Evolutionary conservation across 1,139 yeast genomes (phyloP).

Genomic region (Protomyces inouyei): DNA sequence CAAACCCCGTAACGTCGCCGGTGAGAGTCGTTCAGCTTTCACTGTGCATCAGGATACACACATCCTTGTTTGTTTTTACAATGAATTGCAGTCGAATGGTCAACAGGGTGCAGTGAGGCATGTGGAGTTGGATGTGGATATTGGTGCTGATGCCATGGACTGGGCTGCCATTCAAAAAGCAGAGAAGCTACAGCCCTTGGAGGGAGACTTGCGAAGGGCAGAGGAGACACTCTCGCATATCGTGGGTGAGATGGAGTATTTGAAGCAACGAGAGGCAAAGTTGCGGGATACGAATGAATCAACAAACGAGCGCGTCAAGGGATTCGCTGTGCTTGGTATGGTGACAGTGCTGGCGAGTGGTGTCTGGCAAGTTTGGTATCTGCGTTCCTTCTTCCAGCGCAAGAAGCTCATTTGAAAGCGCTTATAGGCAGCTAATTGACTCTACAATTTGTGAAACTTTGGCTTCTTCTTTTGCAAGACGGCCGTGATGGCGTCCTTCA

Average conservation of each 20-base stretch:
- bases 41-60: constrained; percentile 79
- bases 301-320: constrained; percentile 73
- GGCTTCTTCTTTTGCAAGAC: constrained; percentile 15
- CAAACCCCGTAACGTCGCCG: constrained; percentile 47
- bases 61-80: constrained; percentile 85
- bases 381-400: constrained; percentile 30
- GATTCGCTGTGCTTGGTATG: constrained; percentile 51
- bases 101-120: constrained; percentile 41
- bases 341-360: constrained; percentile 20
- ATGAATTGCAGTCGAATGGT: constrained; percentile 42
- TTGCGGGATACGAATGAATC: constrained; percentile 96
- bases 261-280: constrained; percentile 80
- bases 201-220: constrained; percentile 75
- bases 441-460: constrained; percentile 7
- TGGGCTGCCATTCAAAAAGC: constrained; percentile 94
- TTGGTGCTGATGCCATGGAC: constrained; percentile 95
- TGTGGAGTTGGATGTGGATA: constrained; percentile 84
- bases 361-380: constrained; percentile 26
- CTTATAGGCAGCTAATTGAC: background rate
- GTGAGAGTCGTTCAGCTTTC: constrained; percentile 59
- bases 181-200: constrained; percentile 88
- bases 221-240: constrained; percentile 82
- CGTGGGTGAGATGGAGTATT: constrained; percentile 68
- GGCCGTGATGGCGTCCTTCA: constrained; percentile 19
- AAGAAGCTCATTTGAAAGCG: constrained; percentile 27